phyloP scores from a whole-genome alignment of 495 filamentous ascomycete species.

The Penicillium taxi region DNA sequence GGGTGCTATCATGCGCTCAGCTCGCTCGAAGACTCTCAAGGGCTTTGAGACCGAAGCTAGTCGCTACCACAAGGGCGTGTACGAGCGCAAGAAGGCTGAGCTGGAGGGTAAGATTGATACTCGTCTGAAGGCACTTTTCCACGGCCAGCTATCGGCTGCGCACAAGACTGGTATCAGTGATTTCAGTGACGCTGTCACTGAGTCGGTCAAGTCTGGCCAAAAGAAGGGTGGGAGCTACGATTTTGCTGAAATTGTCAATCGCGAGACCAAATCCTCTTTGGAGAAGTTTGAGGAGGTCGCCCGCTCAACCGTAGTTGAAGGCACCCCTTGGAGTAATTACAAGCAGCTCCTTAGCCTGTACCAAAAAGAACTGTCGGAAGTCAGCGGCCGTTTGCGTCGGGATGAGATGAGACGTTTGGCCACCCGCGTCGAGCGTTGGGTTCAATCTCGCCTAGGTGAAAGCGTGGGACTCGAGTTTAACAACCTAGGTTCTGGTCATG shows the following conservation, averaged over 20 bases:
- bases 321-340: slow-evolving; percentile 74
- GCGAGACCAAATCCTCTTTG: slow-evolving; percentile 67
- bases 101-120: slow-evolving; percentile 78
- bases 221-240: slow-evolving; percentile 85
- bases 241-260: slow-evolving; percentile 86
- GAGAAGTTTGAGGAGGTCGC: slow-evolving; percentile 72
- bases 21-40: slow-evolving; percentile 66
- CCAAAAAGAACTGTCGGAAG: slow-evolving; percentile 78
- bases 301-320: slow-evolving; percentile 61
- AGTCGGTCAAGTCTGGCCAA: slow-evolving; percentile 79
- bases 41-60: slow-evolving; percentile 84
- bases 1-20: slow-evolving; percentile 62
- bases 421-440: slow-evolving; percentile 84
- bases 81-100: slow-evolving; percentile 72
- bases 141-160: slow-evolving; percentile 73
- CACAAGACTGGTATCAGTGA: slow-evolving; percentile 83
- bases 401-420: slow-evolving; percentile 95
- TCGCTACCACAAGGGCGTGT: slow-evolving; percentile 93
- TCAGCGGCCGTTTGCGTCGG: slow-evolving; percentile 69
- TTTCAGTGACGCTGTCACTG: slow-evolving; percentile 79
- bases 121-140: slow-evolving; percentile 78
- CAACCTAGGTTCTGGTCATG: slow-evolving; percentile 78
- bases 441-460: slow-evolving; percentile 76
- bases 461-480: slow-evolving; percentile 92
- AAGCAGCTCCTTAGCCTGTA: slow-evolving; percentile 53